Base-by-base conservation (phyloP, 352 stramenopile species). In the Phytopythium kandeliae region DNA sequence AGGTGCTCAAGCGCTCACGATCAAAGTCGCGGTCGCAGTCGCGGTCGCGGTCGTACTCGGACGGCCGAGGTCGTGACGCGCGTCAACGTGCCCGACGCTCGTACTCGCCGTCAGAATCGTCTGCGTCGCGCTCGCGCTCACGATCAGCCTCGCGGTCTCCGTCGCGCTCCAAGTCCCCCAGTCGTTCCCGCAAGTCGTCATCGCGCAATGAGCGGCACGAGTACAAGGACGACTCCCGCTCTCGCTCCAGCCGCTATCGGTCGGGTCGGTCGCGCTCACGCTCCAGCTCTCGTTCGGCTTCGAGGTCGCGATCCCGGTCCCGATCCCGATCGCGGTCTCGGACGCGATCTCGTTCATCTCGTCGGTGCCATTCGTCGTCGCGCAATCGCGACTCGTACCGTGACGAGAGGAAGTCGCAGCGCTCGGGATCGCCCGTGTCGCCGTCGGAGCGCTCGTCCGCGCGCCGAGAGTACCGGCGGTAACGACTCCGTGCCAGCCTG, bases 31-130 rank as follows among this genome's bases (percentile, higher is more conserved):
- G 42, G 8, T 61, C 47, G 13, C 50, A 56, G 28, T 76, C 65
- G 22, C 64, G 63, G 24, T 75, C 68, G 28, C 60, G 63, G 7
- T 79, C 69, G 4, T 19, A 22, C 15, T 62, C 64, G 6, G 54
- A 56, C 21, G 55, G 38, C 38, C 54, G 61, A 49, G 59, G 24
- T 55, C 54, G 48, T 64, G 63, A 56, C 25, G 67, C 57, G 55
- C 58, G 21, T 31, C 40, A 31, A 12, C 49, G 42, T 1, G n/a
- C 17, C 13, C 69, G 51, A 28, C 60, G 60, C 9, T 78, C 64
- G 17, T 65, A 67, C 54, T 80, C 65, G 1, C 44, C 61, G 11
- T 74, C 67, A 15, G 70, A 58, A 19, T 73, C 76, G 26, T 58
- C 56, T 6, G 51, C 38, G 28, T 69, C 64, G 4, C 57, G 60